Percentiles rank a stretch among this genome's conserved stretches.
Conservation (phyloP, 805 yeast genomes). For the Vanderwaltozyma tropicalis region DNA sequence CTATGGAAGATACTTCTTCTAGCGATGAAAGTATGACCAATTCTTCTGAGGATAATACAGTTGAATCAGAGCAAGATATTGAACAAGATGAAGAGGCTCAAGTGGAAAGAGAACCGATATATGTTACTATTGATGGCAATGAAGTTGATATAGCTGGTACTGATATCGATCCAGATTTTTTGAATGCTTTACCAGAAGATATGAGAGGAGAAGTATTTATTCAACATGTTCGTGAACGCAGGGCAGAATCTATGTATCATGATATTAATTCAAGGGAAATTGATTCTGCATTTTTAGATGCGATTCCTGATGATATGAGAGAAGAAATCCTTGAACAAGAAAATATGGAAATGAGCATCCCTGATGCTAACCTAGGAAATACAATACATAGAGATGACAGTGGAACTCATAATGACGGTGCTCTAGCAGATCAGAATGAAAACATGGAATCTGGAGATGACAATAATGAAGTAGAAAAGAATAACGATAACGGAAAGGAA, state of each 20-base stretch:
- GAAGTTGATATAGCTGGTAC: conserved; percentile 81
- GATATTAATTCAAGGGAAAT: conserved; percentile 49
- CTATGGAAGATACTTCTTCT: conserved; percentile 13
- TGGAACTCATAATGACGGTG: no score
- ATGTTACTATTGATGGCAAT: conserved; percentile 64
- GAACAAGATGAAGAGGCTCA: background rate
- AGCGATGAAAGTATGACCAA: no score
- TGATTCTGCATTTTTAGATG: conserved; percentile 70
- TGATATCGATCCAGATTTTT: conserved; percentile 84
- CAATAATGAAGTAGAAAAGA: conserved; percentile 9
- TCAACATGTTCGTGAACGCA: conserved; percentile 68
- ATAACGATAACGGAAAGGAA: conserved; percentile 15
- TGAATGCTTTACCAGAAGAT: conserved; percentile 83
- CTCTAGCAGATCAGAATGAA: conserved; percentile 4
- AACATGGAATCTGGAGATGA: conserved; percentile 8
- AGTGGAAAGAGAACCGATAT: conserved; percentile 39
- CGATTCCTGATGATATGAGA: conserved; percentile 59
- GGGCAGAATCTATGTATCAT: conserved; percentile 42
- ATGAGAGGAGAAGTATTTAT: conserved; percentile 88
- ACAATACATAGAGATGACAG: conserved; percentile 1
- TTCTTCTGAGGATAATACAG: background rate
- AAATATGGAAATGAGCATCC: conserved; percentile 31
- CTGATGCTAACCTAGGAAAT: conserved; percentile 3
- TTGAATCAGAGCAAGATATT: conserved; percentile 2
- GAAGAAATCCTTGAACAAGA: conserved; percentile 54